Conservation (phyloP, 78 protist species). For the Isochrysis galbana region DNA sequence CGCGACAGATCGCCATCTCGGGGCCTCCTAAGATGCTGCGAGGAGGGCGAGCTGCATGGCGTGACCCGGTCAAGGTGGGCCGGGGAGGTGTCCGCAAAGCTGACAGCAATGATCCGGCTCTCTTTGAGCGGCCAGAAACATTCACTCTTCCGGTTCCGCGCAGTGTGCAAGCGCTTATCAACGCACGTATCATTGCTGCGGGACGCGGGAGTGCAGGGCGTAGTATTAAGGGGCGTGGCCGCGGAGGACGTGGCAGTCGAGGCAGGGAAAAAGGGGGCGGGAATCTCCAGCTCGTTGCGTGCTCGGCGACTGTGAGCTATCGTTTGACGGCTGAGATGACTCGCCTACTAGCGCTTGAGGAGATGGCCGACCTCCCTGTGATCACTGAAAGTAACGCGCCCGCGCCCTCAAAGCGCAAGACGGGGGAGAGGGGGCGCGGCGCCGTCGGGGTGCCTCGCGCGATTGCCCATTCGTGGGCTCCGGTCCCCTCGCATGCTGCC, state of each 20-base stretch:
- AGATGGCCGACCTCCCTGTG: neutral
- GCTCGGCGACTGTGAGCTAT: neutral
- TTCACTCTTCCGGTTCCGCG: neutral
- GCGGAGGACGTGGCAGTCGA: neutral
- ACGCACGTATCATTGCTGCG: neutral
- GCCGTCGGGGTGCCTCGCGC: slow-evolving; percentile 2
- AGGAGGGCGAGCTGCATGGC: neutral
- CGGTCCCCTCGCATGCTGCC: neutral
- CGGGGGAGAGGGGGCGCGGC: neutral
- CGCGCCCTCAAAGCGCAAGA: neutral
- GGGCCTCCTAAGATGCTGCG: neutral
- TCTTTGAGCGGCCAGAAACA: neutral
- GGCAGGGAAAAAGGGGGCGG: neutral
- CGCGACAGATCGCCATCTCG: neutral
- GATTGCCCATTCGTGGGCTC: neutral
- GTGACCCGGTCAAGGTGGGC: neutral
- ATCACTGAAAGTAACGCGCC: neutral
- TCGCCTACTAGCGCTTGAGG: neutral
- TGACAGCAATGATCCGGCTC: neutral
- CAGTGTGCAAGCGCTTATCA: neutral
- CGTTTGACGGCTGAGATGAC: neutral
- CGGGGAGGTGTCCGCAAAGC: neutral
- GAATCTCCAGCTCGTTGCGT: neutral
- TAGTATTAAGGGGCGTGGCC: neutral
- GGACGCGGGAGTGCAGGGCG: neutral